phyloP scores from a whole-genome alignment of 352 stramenopile genomes.

The Phytophthora rubi region DNA sequence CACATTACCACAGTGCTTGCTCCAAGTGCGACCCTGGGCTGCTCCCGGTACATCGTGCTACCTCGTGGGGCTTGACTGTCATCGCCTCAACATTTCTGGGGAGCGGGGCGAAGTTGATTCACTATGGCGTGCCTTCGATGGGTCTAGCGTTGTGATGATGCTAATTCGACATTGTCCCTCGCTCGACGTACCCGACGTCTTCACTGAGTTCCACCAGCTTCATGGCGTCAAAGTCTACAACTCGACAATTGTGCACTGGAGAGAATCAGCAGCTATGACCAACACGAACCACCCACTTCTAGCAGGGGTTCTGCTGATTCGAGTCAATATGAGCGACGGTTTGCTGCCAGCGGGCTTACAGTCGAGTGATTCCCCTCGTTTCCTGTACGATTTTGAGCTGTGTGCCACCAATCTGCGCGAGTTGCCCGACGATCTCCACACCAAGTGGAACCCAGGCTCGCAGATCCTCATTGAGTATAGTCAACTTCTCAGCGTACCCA shows the following conservation, averaged over 20 bases:
- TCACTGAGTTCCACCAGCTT: slow-evolving; percentile 40
- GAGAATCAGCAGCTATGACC: slow-evolving; percentile 30
- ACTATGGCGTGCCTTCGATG: slow-evolving; percentile 33
- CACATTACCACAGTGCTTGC: background rate
- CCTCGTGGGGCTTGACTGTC: slow-evolving; percentile 41
- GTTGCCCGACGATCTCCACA: slow-evolving; percentile 39
- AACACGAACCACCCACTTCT: slow-evolving; percentile 33
- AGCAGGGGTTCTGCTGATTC: slow-evolving; percentile 31
- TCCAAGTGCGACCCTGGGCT: background rate
- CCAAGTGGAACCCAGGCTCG: slow-evolving; percentile 30
- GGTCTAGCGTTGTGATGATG: slow-evolving; percentile 27
- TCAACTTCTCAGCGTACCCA: slow-evolving; percentile 19
- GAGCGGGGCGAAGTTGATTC: slow-evolving; percentile 12
- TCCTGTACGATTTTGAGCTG: slow-evolving; percentile 46
- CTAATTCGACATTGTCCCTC: slow-evolving; percentile 37
- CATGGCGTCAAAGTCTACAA: slow-evolving; percentile 45
- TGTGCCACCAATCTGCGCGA: slow-evolving; percentile 37
- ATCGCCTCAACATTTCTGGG: slow-evolving; percentile 18
- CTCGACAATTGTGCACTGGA: slow-evolving; percentile 38
- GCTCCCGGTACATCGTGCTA: slow-evolving; percentile 33
- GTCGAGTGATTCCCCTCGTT: slow-evolving; percentile 29
- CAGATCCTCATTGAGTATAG: slow-evolving; percentile 33
- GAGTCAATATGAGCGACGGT: slow-evolving; percentile 41
- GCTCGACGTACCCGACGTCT: slow-evolving; percentile 39
- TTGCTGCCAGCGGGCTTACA: slow-evolving; percentile 39